Percentiles rank a stretch among this genome's conserved stretches.
phyloP scores from a whole-genome alignment of 192 early-diverging fungal genomes.

The Pilaira anomala region DNA sequence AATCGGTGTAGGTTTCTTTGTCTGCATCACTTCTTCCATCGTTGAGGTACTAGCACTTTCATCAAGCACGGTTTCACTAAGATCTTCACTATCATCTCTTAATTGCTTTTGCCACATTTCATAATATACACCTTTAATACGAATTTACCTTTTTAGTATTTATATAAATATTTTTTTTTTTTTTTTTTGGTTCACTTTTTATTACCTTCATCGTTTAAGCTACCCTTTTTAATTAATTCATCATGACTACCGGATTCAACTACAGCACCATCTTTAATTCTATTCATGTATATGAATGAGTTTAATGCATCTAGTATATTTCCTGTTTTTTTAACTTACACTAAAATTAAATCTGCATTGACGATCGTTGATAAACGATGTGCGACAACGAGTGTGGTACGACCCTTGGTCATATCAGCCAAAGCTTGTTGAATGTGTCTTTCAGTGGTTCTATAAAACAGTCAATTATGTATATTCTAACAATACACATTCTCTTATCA shows the following conservation, averaged over 20 bases:
- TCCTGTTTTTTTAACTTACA: conserved; percentile 31
- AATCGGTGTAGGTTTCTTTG: too few species aligned
- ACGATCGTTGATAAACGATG: conserved; percentile 85
- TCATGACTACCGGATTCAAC: conserved; percentile 82
- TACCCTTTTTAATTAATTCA: conserved; percentile 60
- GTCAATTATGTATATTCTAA: conserved; percentile 25
- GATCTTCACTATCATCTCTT: conserved; percentile 48
- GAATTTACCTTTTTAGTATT: background rate
- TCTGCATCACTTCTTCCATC: background rate
- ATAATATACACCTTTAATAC: conserved; percentile 66
- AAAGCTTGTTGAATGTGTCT: conserved; percentile 84
- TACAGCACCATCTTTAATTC: conserved; percentile 73
- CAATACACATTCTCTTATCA: conserved; percentile 55
- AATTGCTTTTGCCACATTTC: conserved; percentile 94
- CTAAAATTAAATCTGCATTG: conserved; percentile 83
- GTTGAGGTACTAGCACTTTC: background rate
- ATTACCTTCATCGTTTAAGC: conserved; percentile 36
- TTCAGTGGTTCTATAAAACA: conserved; percentile 42
- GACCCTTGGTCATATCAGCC: conserved; percentile 66
- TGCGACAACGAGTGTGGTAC: conserved; percentile 86
- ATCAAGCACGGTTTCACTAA: background rate
- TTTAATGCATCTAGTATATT: too few species aligned
- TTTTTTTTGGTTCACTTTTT: background rate
- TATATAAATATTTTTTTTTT: background rate
- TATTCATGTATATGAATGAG: too few species aligned